Base-by-base conservation (phyloP, 2,329 filamentous ascomycete genomes). In the Fusarium nisikadoi region DNA sequence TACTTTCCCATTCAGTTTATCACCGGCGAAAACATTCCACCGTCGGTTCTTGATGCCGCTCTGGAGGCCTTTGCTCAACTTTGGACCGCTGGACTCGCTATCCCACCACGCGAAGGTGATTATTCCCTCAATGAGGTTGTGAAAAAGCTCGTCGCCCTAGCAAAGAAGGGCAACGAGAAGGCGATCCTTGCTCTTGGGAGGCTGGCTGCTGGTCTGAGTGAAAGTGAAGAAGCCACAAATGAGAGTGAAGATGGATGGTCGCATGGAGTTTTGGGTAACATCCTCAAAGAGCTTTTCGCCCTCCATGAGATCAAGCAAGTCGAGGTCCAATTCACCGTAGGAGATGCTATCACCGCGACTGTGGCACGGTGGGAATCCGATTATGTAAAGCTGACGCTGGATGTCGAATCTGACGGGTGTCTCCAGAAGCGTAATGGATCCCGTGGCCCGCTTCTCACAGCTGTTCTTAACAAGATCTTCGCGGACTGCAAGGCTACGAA, bases 251-350 rank as follows among this genome's bases (percentile, higher is more conserved):
- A 76, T 49, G 78, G 76, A 72, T 75, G 81, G 78, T 82, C 84
- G 5, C 75, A 79, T 8, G 82, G 80, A 17, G 71, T 81, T 3
- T 80, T 93, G 3, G 82, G 82, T 4, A 82, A 86, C 14, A 88
- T 97, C 10, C 82, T 94, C 17, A 86, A 90, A 16, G 90, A 89
- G 33, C 84, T 98, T 1, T 93, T 95, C 78, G 87, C 87, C 14
- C 85, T 98, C 6, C 92, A 97, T 75, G 94, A 97, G 78, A 89
- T 96, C 46, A 93, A 93, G 74, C 92, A 94, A 74, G 89, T 93
- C 1, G 95, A 98, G 79, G 88, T 95, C 3, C 95, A 98, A 70
- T 98, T 99, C 79, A 90, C 94, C 1, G 90, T 97, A 33, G 96
- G 96, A 19, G 95, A 97, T 79, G 94, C 96, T 17, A 87, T 98